Percentiles rank a stretch among this genome's conserved stretches.
These are phyloP conservation scores for Xylaria sp. DNA, from an alignment of 2,329 filamentous ascomycete genomes.

Conservation along the genomic window DNA sequence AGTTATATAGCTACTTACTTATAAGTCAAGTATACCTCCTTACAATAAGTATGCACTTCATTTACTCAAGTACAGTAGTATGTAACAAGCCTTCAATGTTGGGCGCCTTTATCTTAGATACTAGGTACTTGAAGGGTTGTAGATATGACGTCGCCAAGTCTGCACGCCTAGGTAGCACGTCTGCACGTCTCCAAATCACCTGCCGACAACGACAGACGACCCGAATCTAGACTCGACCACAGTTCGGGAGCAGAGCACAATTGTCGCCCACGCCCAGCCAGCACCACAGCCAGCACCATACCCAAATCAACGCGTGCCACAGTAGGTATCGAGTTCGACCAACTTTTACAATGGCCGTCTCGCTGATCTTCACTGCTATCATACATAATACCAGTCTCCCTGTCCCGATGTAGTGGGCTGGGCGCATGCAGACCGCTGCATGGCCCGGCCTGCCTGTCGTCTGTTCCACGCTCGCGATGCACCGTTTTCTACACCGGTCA, in stretches of 20 bases:
- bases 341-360: neutral
- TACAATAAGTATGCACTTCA: too few relatives aligned
- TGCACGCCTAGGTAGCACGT: neutral
- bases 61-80: too few relatives aligned
- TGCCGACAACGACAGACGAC: neutral
- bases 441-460: neutral
- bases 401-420: too few relatives aligned
- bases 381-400: neutral
- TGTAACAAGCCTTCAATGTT: too few relatives aligned
- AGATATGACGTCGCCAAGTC: constrained; percentile 17
- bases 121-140: neutral
- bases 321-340: too few relatives aligned
- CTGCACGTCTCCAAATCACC: constrained; percentile 11
- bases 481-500: constrained; percentile 10
- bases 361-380: neutral
- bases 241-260: neutral
- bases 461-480: neutral
- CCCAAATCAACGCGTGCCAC: neutral
- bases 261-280: neutral
- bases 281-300: neutral
- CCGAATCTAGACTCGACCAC: neutral
- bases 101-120: too few relatives aligned
- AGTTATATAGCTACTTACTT: too few relatives aligned
- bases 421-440: constrained; percentile 1
- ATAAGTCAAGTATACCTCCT: too few relatives aligned